A percentile compares a stretch with the other conserved stretches of the same genome.
These are phyloP conservation scores for Cairneyella variabilis DNA, from an alignment of 495 filamentous ascomycete genomes.

Conservation along the genomic window DNA sequence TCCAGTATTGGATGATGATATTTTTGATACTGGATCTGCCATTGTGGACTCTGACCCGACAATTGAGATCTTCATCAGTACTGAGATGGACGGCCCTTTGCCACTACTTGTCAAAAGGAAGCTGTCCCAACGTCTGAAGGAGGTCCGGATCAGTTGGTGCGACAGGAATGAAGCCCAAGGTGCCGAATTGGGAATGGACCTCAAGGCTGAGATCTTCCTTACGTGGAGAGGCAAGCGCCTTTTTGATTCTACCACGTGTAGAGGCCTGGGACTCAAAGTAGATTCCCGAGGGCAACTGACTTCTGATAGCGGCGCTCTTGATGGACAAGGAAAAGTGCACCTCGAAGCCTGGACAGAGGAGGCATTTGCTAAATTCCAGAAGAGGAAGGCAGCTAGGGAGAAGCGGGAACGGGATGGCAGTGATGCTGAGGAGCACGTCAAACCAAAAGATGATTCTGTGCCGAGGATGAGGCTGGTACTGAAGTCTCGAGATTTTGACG, in stretches of 20 bases:
- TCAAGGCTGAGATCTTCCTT: slow-evolving; percentile 57
- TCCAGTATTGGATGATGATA: slow-evolving; percentile 20
- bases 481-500: slow-evolving; percentile 37
- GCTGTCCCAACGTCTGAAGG: slow-evolving; percentile 58
- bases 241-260: slow-evolving; percentile 69
- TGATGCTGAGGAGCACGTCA: slow-evolving; percentile 20
- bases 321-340: slow-evolving; percentile 43
- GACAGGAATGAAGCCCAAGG: slow-evolving; percentile 53
- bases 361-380: slow-evolving; percentile 44
- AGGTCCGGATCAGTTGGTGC: slow-evolving; percentile 67
- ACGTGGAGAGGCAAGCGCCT: slow-evolving; percentile 75
- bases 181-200: slow-evolving; percentile 33
- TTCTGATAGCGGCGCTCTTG: slow-evolving; percentile 32
- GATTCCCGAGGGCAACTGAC: slow-evolving; percentile 34
- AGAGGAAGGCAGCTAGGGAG: slow-evolving; percentile 34
- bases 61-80: slow-evolving; percentile 71
- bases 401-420: slow-evolving; percentile 8
- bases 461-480: slow-evolving; percentile 51
- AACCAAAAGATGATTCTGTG: slow-evolving; percentile 25
- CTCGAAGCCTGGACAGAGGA: slow-evolving; percentile 72
- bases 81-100: slow-evolving; percentile 55
- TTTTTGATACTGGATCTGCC: slow-evolving; percentile 15
- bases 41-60: slow-evolving; percentile 35
- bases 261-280: slow-evolving; percentile 55
- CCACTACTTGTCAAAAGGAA: slow-evolving; percentile 65